A percentile compares a stretch with the other conserved stretches of the same genome.
These are phyloP conservation scores for Phytopythium delawarense DNA, from an alignment of 352 stramenopile species.

Conservation along the genomic window DNA sequence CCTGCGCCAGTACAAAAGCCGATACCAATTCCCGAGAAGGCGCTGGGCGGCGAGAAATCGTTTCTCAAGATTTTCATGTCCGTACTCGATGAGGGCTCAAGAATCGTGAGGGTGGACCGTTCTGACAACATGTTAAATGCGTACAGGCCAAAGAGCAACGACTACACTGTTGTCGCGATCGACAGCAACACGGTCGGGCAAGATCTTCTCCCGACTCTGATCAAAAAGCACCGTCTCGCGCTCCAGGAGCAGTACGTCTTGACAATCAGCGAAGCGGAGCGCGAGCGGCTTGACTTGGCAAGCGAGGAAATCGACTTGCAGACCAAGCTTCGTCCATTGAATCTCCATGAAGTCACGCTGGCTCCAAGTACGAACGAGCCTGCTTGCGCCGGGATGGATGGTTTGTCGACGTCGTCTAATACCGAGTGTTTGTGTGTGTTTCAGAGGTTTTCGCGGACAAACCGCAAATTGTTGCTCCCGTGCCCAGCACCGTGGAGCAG, in stretches of 20 bases:
- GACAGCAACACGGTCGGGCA: conserved; percentile 74
- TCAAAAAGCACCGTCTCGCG: conserved; percentile 84
- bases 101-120: not conserved
- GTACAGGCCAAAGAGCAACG: conserved; percentile 79
- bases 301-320: conserved; percentile 88
- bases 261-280: conserved; percentile 85
- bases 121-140: not conserved
- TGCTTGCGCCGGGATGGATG: not conserved
- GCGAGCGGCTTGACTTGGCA: conserved; percentile 71
- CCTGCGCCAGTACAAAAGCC: conserved; percentile 22
- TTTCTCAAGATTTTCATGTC: conserved; percentile 90
- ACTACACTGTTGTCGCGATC: conserved; percentile 87
- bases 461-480: conserved; percentile 64
- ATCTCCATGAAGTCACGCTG: conserved; percentile 84
- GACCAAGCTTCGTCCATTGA: conserved; percentile 77
- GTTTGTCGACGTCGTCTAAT: not conserved
- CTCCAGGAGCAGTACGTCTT: conserved; percentile 86
- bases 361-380: conserved; percentile 61
- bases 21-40: conserved; percentile 30
- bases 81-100: conserved; percentile 8
- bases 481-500: conserved; percentile 65
- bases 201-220: conserved; percentile 79
- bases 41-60: conserved; percentile 60
- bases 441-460: conserved; percentile 85
- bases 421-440: conserved; percentile 4